phyloP scores from a whole-genome alignment of 2,329 filamentous ascomycete species.

The Phialophora tarda region DNA sequence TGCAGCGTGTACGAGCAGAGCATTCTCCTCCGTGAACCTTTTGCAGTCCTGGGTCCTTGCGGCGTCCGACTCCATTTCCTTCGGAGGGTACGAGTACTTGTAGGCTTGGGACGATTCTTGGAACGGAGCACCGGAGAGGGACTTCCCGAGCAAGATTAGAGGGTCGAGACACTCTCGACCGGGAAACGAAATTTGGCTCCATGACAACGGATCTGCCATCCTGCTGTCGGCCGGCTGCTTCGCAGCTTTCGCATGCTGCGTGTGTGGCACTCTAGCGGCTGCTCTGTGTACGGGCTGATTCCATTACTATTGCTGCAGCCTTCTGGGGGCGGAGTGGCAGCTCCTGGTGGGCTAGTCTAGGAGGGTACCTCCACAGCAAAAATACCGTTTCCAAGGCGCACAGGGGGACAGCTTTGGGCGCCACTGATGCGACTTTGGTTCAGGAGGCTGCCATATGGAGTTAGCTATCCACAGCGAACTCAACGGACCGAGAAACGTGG shows the following conservation, averaged over 20 bases:
- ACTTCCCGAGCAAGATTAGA: background rate
- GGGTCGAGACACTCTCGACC: background rate
- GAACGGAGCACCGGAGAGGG: background rate
- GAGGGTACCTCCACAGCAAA: constrained; percentile 14
- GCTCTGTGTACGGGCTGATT: background rate
- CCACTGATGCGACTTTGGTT: constrained; percentile 31
- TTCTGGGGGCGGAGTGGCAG: constrained; percentile 11
- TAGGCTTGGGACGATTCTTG: background rate
- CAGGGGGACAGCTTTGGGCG: constrained; percentile 8
- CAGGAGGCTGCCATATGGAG: constrained; percentile 11
- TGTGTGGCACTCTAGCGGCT: background rate
- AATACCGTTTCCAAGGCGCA: constrained; percentile 8
- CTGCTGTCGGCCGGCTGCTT: background rate
- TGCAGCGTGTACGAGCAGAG: constrained; percentile 6
- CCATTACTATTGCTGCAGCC: constrained; percentile 5
- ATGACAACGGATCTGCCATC: background rate
- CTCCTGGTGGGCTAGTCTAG: constrained; percentile 8
- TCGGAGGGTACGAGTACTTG: too few species aligned
- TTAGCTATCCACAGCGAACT: constrained; percentile 18
- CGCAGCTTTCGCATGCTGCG: background rate
- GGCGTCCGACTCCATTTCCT: background rate
- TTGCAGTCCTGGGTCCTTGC: too few species aligned
- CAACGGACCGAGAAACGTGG: constrained; percentile 35
- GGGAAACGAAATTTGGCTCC: background rate
- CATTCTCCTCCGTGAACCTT: too few species aligned